phyloP scores from a whole-genome alignment of 306 rosid species.

The barrel medic (Medicago truncatula) region MtrunA17r5.0-ANR NC_053042.1:2803001-2803500 shows the following conservation, averaged over 20 bases:
- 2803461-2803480: neutral
- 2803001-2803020: slow-evolving; percentile 47
- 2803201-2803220: slow-evolving; percentile 25
- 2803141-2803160: slow-evolving; percentile 34
- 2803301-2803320: slow-evolving; percentile 16
- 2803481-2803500: neutral
- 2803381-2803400: neutral
- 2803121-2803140: slow-evolving; percentile 20
- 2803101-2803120: slow-evolving; percentile 34
- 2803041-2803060: slow-evolving; percentile 40
- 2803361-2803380: no score
- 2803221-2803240: slow-evolving; percentile 49
- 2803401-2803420: neutral
- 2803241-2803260: neutral
- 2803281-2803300: slow-evolving; percentile 32
- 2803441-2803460: neutral
- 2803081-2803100: slow-evolving; percentile 2
- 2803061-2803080: slow-evolving; percentile 41
- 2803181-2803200: slow-evolving; percentile 27
- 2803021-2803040: slow-evolving; percentile 59
- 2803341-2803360: slow-evolving; percentile 4
- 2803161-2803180: slow-evolving; percentile 8
- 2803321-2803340: slow-evolving; percentile 7
- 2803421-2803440: neutral
- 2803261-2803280: slow-evolving; percentile 20